Conservation (phyloP, 2,329 filamentous ascomycete species). For the Cercospora sp. region DNA sequence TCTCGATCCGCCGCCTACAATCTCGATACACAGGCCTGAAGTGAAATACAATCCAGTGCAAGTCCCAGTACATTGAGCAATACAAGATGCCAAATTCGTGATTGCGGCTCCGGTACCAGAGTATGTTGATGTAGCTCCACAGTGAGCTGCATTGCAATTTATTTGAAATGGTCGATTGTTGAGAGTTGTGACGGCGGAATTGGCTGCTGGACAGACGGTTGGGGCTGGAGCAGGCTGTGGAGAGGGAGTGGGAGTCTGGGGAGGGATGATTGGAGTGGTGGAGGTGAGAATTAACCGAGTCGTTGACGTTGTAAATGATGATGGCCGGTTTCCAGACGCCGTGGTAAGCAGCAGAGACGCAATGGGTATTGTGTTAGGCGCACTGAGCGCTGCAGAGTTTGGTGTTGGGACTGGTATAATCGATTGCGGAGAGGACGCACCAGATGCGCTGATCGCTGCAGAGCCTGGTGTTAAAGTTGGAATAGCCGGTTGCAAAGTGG, state of each 20-base stretch:
- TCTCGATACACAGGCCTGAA: slow-evolving; percentile 6
- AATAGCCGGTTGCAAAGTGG: too few species aligned
- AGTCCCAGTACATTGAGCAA: not conserved
- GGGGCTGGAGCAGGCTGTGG: not conserved
- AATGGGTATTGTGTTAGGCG: not conserved
- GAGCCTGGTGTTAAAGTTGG: too few species aligned
- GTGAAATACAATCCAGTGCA: slow-evolving; percentile 1
- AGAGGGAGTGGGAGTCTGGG: not conserved
- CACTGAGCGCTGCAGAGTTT: not conserved
- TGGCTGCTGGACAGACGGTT: not conserved
- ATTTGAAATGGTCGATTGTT: not conserved
- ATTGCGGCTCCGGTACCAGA: slow-evolving; percentile 1
- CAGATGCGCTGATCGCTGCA: not conserved
- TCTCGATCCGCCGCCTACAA: not conserved
- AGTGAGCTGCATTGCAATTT: not conserved
- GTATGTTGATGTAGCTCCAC: not conserved
- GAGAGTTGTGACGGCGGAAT: not conserved
- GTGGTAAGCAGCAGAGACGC: not conserved
- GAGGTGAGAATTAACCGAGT: too few species aligned
- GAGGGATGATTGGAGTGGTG: not conserved
- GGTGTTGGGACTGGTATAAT: not conserved
- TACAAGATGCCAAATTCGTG: slow-evolving; percentile 5
- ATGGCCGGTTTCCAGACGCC: not conserved
- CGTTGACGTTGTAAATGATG: not conserved
- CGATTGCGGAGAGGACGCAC: not conserved